Conservation (phyloP, 225 moss, liverwort and hornwort species). For the Rhytidiadelphus loreus region DNA sequence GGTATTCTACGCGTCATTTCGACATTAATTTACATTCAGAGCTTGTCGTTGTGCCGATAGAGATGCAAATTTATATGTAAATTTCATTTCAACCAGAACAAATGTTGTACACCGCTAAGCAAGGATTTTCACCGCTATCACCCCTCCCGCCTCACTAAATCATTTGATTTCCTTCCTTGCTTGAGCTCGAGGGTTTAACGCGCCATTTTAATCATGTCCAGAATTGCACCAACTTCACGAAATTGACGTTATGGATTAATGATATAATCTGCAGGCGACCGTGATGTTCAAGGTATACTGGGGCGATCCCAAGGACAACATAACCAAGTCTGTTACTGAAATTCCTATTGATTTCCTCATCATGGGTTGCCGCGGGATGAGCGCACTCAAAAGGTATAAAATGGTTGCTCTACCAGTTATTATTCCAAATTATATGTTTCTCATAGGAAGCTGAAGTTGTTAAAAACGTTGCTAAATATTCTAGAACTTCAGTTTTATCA, state of each 20-base stretch:
- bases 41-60: not conserved
- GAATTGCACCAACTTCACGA: not conserved
- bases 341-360: conserved; percentile 60
- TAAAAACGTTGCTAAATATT: not conserved
- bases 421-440: no score
- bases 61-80: no score
- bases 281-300: conserved; percentile 66
- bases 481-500: not conserved
- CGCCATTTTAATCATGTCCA: not conserved
- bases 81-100: not conserved
- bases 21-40: not conserved
- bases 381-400: conserved; percentile 51
- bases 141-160: not conserved
- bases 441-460: no score
- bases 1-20: no score
- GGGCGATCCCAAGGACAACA: conserved; percentile 62
- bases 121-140: not conserved
- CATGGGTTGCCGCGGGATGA: conserved; percentile 77
- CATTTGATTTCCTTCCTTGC: not conserved
- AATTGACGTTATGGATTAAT: no score
- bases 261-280: conserved; percentile 20
- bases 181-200: not conserved
- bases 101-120: not conserved
- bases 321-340: conserved; percentile 52
- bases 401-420: not conserved